Evolutionary conservation across 306 rosid genomes (phyloP).

Genomic region (Pterocarpus macrocarpus): DNA sequence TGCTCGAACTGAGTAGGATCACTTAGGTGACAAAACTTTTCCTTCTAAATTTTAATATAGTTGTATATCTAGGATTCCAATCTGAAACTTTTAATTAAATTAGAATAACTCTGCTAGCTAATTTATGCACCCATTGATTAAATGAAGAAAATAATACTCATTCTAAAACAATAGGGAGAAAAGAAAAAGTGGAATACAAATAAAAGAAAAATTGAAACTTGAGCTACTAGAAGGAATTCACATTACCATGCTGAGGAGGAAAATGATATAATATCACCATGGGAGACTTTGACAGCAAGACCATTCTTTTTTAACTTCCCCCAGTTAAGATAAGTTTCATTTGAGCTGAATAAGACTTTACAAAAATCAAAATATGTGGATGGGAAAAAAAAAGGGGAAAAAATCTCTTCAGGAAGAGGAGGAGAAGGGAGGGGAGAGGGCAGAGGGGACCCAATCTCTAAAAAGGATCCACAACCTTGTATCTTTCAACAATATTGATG

Average conservation of each 20-base stretch:
- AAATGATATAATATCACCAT: conserved; percentile 90
- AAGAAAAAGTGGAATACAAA: background rate
- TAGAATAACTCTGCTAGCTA: no score
- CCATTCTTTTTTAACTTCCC: conserved; percentile 69
- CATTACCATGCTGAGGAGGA: conserved; percentile 85
- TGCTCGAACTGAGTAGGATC: no score
- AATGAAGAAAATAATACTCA: no score
- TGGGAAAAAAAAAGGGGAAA: background rate
- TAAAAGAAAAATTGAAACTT: background rate
- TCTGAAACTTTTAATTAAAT: no score
- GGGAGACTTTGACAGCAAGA: conserved; percentile 72
- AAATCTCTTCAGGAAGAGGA: background rate
- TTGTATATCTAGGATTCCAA: no score
- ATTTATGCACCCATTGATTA: no score
- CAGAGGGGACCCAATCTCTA: background rate
- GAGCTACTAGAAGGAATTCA: conserved; percentile 1
- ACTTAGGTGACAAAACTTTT: no score
- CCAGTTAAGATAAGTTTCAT: conserved; percentile 93
- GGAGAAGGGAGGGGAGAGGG: background rate
- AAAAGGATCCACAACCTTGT: conserved; percentile 63
- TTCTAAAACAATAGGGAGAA: no score
- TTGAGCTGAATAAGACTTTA: conserved; percentile 67
- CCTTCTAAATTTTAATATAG: no score
- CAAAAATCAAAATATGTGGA: conserved; percentile 39
- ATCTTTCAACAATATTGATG: conserved; percentile 76